Percentiles rank a stretch among this genome's conserved stretches.
Evolutionary conservation across 2,329 filamentous ascomycete genomes (phyloP).

Genomic region (Aspergillus pseudoterreus): DNA sequence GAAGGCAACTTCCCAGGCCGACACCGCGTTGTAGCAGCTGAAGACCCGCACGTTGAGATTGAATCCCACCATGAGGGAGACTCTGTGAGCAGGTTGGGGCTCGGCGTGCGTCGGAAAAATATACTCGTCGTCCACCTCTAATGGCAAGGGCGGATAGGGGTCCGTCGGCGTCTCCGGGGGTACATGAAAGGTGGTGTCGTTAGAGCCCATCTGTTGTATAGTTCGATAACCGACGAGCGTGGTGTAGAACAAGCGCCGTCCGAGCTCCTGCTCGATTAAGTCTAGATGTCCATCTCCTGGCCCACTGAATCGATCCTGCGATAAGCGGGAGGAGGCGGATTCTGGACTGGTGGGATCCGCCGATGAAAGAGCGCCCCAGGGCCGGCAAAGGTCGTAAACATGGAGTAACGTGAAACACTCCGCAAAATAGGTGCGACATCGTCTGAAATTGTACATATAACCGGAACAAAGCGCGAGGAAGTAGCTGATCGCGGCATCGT

Average conservation of each 20-base stretch:
- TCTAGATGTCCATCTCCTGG: conserved; percentile 22
- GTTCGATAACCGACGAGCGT: conserved; percentile 73
- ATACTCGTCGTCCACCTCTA: conserved; percentile 80
- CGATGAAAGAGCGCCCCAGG: conserved; percentile 12
- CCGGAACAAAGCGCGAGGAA: conserved; percentile 39
- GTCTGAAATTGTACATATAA: conserved; percentile 38
- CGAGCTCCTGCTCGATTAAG: conserved; percentile 46
- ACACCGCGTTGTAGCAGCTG: conserved; percentile 72
- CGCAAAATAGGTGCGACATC: conserved; percentile 40
- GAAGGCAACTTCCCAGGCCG: conserved; percentile 78
- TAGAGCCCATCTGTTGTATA: conserved; percentile 71
- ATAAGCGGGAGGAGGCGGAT: conserved; percentile 19
- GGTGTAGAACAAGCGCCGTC: conserved; percentile 72
- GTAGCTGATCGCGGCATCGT: conserved; percentile 45
- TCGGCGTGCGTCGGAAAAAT: conserved; percentile 69
- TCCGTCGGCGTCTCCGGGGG: conserved; percentile 71
- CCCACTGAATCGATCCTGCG: conserved; percentile 18
- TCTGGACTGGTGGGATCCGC: conserved; percentile 20
- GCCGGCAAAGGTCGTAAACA: conserved; percentile 36
- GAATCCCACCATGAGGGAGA: conserved; percentile 75
- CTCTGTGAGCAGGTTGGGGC: conserved; percentile 62
- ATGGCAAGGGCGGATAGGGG: conserved; percentile 73
- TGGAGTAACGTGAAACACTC: conserved; percentile 43
- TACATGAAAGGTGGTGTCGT: conserved; percentile 68
- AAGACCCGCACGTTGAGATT: conserved; percentile 76